Percentiles rank a stretch among this genome's conserved stretches.
Evolutionary conservation across 1,284 basidiomycete genomes (phyloP).

Genomic region (Schizopora paradoxa): DNA sequence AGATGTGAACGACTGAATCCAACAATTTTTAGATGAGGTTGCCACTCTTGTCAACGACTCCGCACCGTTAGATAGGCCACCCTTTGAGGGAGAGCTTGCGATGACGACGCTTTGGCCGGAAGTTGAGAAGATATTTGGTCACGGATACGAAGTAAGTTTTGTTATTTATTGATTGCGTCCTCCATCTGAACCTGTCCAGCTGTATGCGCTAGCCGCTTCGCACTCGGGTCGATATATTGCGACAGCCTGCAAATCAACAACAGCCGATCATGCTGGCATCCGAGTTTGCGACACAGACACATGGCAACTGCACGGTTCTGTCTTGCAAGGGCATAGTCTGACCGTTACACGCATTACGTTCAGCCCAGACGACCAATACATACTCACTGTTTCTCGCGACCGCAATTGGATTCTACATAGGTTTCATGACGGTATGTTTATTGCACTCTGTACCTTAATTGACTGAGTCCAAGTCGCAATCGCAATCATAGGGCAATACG

Average conservation of each 20-base stretch:
- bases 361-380: constrained; percentile 72
- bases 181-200: constrained; percentile 37
- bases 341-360: constrained; percentile 91
- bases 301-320: constrained; percentile 66
- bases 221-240: constrained; percentile 71
- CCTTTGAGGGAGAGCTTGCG: constrained; percentile 81
- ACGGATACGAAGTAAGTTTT: constrained; percentile 83
- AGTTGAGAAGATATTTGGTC: constrained; percentile 94
- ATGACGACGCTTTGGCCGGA: constrained; percentile 94
- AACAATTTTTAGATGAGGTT: constrained; percentile 11
- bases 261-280: constrained; percentile 84
- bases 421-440: constrained; percentile 21
- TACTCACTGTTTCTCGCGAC: constrained; percentile 88
- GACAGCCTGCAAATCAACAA: constrained; percentile 87
- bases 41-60: constrained; percentile 11
- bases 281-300: constrained; percentile 73
- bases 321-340: constrained; percentile 79
- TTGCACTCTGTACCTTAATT: neutral
- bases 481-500: constrained; percentile 44
- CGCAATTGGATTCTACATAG: constrained; percentile 88
- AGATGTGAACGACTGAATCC: constrained; percentile 1
- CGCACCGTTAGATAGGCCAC: constrained; percentile 40
- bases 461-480: neutral
- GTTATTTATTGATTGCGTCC: constrained; percentile 11
- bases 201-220: constrained; percentile 73